Conservation (phyloP, 345 rosid genomes). For the Sonneratia alba region DNA sequence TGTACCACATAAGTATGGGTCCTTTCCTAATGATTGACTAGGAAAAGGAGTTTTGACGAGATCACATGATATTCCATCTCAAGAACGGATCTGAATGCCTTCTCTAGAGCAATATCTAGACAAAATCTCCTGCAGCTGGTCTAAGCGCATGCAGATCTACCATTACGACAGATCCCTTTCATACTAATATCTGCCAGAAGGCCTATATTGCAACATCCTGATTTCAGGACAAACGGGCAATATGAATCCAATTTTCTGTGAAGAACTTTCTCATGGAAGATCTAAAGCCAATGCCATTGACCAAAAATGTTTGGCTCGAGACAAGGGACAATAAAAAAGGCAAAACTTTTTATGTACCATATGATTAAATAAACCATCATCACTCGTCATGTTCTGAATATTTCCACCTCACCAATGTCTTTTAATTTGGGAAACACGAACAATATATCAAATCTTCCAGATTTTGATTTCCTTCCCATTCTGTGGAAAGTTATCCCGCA, state of each 20-base stretch:
- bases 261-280: too few relatives aligned
- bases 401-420: not conserved
- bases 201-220: not conserved
- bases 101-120: not conserved
- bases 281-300: not conserved
- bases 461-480: not conserved
- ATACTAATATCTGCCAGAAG: not conserved
- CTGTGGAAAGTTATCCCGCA: too few relatives aligned
- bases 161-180: not conserved
- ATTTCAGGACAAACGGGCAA: not conserved
- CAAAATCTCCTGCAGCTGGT: not conserved
- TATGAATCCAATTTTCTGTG: not conserved
- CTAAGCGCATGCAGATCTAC: not conserved
- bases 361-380: not conserved
- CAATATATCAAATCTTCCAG: not conserved
- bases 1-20: not conserved
- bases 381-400: not conserved
- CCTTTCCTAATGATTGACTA: not conserved
- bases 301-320: not conserved
- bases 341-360: not conserved
- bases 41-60: not conserved
- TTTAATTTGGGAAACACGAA: not conserved
- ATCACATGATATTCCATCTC: not conserved
- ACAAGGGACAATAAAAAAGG: not conserved
- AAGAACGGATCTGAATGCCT: not conserved